Conservation (phyloP, 1,284 basidiomycete genomes). For the Rhodotorula glutinis region DNA sequence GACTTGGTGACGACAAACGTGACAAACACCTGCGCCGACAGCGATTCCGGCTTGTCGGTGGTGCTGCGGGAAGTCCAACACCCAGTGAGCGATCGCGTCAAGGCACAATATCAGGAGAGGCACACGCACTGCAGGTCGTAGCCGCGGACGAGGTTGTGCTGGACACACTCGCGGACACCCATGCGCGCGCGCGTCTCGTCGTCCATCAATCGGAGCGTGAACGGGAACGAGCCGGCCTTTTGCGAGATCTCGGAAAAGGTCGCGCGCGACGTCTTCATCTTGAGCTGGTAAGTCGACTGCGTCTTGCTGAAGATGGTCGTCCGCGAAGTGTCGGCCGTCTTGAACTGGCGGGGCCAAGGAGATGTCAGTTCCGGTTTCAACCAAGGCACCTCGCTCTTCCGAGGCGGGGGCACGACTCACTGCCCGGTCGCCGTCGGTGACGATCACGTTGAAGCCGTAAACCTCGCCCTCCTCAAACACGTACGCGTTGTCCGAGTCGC, state of each 20-base stretch:
- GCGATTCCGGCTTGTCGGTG: constrained; percentile 37
- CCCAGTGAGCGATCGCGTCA: too few species aligned
- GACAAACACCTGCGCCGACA: constrained; percentile 42
- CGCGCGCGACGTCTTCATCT: constrained; percentile 93
- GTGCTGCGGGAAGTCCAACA: constrained; percentile 35
- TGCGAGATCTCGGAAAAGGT: constrained; percentile 96
- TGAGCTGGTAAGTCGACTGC: constrained; percentile 82
- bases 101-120: background rate
- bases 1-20: constrained; percentile 46
- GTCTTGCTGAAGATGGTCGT: constrained; percentile 88
- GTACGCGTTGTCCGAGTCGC: constrained; percentile 70
- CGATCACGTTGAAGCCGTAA: constrained; percentile 88
- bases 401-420: constrained; percentile 51
- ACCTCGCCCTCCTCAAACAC: constrained; percentile 92
- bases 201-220: constrained; percentile 88
- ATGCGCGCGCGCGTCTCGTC: constrained; percentile 93
- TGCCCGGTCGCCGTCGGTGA: constrained; percentile 86
- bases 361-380: too few species aligned
- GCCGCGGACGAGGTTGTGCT: constrained; percentile 83
- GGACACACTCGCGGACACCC: constrained; percentile 92
- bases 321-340: constrained; percentile 54
- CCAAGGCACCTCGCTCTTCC: too few species aligned
- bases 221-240: constrained; percentile 96
- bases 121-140: constrained; percentile 64
- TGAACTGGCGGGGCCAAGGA: constrained; percentile 21